Base-by-base conservation (phyloP, 1,284 basidiomycete genomes). In the Papiliotrema flavescens region DNA sequence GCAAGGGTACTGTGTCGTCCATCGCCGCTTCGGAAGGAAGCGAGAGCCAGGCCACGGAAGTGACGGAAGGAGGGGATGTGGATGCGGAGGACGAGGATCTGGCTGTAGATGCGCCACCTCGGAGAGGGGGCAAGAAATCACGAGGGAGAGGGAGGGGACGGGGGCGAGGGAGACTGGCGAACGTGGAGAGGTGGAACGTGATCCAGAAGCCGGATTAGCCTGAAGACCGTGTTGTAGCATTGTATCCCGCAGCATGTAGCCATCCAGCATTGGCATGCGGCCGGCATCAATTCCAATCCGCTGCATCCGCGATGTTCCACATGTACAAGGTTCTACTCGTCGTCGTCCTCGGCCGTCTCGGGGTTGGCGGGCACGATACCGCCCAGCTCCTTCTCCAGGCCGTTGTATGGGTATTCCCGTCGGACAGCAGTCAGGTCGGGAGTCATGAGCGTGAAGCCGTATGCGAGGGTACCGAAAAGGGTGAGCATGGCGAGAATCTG, bases 331-430 rank as follows among this genome's bases (percentile, higher is more conserved):
- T 32, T 14, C 48, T 26, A 23, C 54, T 71, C 70, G 63, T 74
- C 73, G 43, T 70, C 28, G 11, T 32, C 70, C 35, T 66, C 60
- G n/a, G 54, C 60, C 55, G 62, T 57, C 60, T 73, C 68, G 35
- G 59, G 57, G 41, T 62, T 59, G 39, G 67, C 53, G 44, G 32
- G 17, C 8, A 49, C 49, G 32, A 57, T 34, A 37, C 74, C 73
- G 22, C 75, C 75, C 40, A 75, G 60, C 60, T 73, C 74, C 56
- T 69, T 67, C 56, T 67, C 67, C 24, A 77, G 62, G 6, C 75
- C 75, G 53, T 61, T 62, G 60, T 71, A 75, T 34, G 75, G 75
- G 65, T 74, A 77, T 44, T 62, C 54, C 49, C 74, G 57, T 40
- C 62, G 61, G 8, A 66, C 67, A 47, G 64, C 70, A 3, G 62